Conservation (phyloP, 2,329 filamentous ascomycete genomes). For the Nigrograna mackinnonii region DNA sequence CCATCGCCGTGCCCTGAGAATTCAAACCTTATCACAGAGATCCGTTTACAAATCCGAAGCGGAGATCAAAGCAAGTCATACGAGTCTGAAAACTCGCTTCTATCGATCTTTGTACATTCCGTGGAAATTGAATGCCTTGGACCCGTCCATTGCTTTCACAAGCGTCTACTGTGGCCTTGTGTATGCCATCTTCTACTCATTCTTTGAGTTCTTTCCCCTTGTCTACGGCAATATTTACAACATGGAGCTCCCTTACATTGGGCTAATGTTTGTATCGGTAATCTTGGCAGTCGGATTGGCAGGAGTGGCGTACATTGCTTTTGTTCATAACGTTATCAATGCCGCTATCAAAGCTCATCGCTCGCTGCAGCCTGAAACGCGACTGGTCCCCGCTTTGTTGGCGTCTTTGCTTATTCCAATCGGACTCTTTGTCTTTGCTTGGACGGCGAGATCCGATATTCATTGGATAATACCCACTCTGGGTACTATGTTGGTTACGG, state of each 20-base stretch:
- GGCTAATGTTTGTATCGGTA: background rate
- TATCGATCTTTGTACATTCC: slow-evolving; percentile 28
- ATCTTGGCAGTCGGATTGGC: background rate
- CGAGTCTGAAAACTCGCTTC: slow-evolving; percentile 42
- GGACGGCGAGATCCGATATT: slow-evolving; percentile 64
- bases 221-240: slow-evolving; percentile 28
- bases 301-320: background rate
- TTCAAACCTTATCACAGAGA: slow-evolving; percentile 21
- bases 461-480: slow-evolving; percentile 60
- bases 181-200: slow-evolving; percentile 45
- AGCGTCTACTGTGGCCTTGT: slow-evolving; percentile 45
- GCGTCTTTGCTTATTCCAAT: slow-evolving; percentile 7
- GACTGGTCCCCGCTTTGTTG: slow-evolving; percentile 5
- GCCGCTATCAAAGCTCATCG: background rate
- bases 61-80: slow-evolving; percentile 26
- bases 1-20: slow-evolving; percentile 10
- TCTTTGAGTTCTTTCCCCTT: slow-evolving; percentile 47
- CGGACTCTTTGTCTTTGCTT: slow-evolving; percentile 32
- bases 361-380: slow-evolving; percentile 3
- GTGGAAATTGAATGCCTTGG: slow-evolving; percentile 20
- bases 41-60: slow-evolving; percentile 35
- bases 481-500: slow-evolving; percentile 51
- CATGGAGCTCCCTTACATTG: background rate
- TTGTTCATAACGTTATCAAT: background rate
- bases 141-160: slow-evolving; percentile 40